Evolutionary conservation across 2,329 filamentous ascomycete species (phyloP), one percentile per base, ranked within the genome.

Genomic region (Drechslerella coelobrocha): DNA sequence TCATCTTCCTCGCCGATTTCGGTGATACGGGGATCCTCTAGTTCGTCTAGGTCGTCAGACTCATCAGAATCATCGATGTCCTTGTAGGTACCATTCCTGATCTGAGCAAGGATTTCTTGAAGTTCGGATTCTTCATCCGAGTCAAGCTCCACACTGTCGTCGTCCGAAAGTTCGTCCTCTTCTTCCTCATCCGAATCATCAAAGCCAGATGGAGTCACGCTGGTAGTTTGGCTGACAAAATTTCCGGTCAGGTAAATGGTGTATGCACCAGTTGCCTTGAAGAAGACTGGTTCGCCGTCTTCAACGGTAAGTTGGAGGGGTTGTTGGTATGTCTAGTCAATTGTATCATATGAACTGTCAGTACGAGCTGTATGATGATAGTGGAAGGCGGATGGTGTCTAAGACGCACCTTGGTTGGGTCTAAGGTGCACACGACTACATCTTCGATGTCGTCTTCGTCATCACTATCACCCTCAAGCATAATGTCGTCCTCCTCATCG

Each of bases 221-320:
- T 68, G 87, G 84, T 73, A 87, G 83, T 78, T 45, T 69, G 56
- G 85, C 83, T 52, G 73, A 99, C 85, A 81, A 96, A 97, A 86
- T 99, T 99, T 76, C 94, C 94, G 73, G 93, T 97, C 71, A 99
- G 86, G 82, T 89, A 94, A 77, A 99, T 84, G 73, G 89, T 87
- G 84, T 97, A 92, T 73, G 90, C 94, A 76, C 94, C 94, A 72
- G 86, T 88, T 74, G 96, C 92, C 78, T 90, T 86, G 83, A 99
- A 97, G 84, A 90, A 96, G 74, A 97, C 88, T 76, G 86, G 86
- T 84, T 99, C 94, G 75, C 89, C 86, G 79, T 96, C 90, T 76
- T 86, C 87, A 78, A 99, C 87, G 73, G 90, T 94, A 80, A 99
- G 91, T 81, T 99, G 91, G 68, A 99, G 86, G 51, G 94, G 82